phyloP scores from a whole-genome alignment of 1,284 basidiomycete genomes.

The Phellopilus nigrolimitatus region DNA sequence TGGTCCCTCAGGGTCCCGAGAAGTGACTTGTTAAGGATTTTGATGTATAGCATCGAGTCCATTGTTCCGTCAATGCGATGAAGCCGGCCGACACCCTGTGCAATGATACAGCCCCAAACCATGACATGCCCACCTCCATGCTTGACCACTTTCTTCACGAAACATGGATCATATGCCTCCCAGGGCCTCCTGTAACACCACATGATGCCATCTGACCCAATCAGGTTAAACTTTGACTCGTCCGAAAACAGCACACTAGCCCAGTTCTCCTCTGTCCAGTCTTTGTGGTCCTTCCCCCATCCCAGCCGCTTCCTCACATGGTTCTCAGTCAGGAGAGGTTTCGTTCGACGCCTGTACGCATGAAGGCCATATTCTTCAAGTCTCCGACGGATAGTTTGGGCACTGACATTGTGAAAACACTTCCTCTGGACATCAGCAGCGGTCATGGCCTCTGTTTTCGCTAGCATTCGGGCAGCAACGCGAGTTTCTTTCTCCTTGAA shows the following conservation, averaged over 20 bases:
- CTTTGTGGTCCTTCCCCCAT: conserved; percentile 19
- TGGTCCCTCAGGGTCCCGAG: conserved; percentile 27
- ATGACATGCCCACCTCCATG: conserved; percentile 28
- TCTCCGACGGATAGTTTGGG: conserved; percentile 7
- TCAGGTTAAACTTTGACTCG: conserved; percentile 27
- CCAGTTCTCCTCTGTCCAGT: conserved; percentile 24
- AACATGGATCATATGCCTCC: conserved; percentile 19
- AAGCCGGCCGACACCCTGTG: conserved; percentile 23
- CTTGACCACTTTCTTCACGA: conserved; percentile 23
- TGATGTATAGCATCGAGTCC: conserved; percentile 24
- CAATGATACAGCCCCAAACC: conserved; percentile 30
- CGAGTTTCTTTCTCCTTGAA: conserved; percentile 2
- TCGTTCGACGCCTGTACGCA: conserved; percentile 5
- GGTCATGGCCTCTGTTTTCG: conserved; percentile 6
- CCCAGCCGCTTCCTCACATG: background rate
- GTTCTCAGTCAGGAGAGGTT: conserved; percentile 15
- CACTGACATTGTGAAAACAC: conserved; percentile 7
- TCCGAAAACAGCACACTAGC: conserved; percentile 24
- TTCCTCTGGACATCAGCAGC: conserved; percentile 16
- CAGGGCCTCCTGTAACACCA: conserved; percentile 24
- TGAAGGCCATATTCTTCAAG: conserved; percentile 16
- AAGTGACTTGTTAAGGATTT: conserved; percentile 28
- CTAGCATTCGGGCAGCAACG: conserved; percentile 4
- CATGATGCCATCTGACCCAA: conserved; percentile 27
- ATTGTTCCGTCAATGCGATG: conserved; percentile 28